Percentiles rank a stretch among this genome's conserved stretches.
Conservation (phyloP, 1,284 basidiomycete genomes). For the Puccinia novopanici region DNA sequence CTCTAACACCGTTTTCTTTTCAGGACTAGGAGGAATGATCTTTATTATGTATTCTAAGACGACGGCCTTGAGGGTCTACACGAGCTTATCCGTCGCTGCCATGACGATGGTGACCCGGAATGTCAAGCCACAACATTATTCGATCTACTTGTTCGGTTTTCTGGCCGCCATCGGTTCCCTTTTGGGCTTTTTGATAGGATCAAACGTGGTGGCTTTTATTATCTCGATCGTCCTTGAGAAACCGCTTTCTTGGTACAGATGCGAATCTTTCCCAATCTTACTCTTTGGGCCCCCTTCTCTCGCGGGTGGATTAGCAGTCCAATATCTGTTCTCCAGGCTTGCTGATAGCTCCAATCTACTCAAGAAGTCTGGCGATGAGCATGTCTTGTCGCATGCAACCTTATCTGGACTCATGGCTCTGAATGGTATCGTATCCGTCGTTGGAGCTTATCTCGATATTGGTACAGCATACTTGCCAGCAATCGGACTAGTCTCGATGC, state of each 20-base stretch:
- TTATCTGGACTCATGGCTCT: conserved; percentile 37
- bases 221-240: conserved; percentile 71
- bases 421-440: conserved; percentile 33
- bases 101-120: conserved; percentile 51
- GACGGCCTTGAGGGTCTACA: conserved; percentile 73
- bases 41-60: conserved; percentile 73
- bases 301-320: conserved; percentile 79
- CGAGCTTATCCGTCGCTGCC: conserved; percentile 59
- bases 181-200: conserved; percentile 64
- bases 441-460: conserved; percentile 40
- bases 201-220: conserved; percentile 73
- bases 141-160: conserved; percentile 53
- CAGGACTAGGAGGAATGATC: conserved; percentile 69
- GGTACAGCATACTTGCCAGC: conserved; percentile 43
- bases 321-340: conserved; percentile 74
- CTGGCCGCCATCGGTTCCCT: conserved; percentile 56
- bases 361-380: conserved; percentile 49
- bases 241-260: conserved; percentile 60
- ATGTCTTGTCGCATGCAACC: conserved; percentile 42
- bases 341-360: conserved; percentile 65
- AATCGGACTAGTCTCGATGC: conserved; percentile 16
- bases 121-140: conserved; percentile 22
- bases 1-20: conserved; percentile 68
- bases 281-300: conserved; percentile 26
- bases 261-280: conserved; percentile 31